phyloP scores from a whole-genome alignment of 75 land plant genomes.

The Pinus tabuliformis region DNA sequence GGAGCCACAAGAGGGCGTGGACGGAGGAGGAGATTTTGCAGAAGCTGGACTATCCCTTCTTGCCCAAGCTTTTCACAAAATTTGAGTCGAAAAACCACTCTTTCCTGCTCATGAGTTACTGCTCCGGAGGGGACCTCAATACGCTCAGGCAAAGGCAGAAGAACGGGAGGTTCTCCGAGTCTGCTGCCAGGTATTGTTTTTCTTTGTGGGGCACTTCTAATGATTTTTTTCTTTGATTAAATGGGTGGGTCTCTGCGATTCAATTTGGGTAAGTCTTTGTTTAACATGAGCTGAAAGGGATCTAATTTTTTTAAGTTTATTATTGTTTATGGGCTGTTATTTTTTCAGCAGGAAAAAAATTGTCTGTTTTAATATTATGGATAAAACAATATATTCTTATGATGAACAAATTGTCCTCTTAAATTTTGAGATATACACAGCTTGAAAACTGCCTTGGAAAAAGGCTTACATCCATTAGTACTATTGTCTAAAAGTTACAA shows the following conservation, averaged over 20 bases:
- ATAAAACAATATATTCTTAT: no score
- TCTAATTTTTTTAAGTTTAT: no score
- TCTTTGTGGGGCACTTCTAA: background rate
- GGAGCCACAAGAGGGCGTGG: constrained; percentile 15
- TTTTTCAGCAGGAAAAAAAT: no score
- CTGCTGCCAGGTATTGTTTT: constrained; percentile 12
- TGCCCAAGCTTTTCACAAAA: constrained; percentile 17
- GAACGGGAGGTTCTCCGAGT: constrained; percentile 13
- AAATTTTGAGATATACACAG: no score
- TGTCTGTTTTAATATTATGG: no score
- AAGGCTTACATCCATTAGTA: no score
- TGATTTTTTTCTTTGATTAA: background rate
- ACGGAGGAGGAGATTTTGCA: constrained; percentile 18
- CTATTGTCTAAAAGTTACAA: no score
- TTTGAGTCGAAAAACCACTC: constrained; percentile 26
- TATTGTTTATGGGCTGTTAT: no score
- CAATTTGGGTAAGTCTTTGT: no score
- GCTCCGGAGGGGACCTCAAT: constrained; percentile 32
- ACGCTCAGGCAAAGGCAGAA: constrained; percentile 19
- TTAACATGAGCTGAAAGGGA: no score
- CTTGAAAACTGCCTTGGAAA: no score
- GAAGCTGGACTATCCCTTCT: constrained; percentile 20
- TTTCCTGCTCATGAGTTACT: constrained; percentile 23
- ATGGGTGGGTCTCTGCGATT: background rate
- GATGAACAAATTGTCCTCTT: no score